Evolutionary conservation across 495 filamentous ascomycete species (phyloP), one percentile per base, ranked within the genome.

Genomic region (Lindgomyces ingoldianus): DNA sequence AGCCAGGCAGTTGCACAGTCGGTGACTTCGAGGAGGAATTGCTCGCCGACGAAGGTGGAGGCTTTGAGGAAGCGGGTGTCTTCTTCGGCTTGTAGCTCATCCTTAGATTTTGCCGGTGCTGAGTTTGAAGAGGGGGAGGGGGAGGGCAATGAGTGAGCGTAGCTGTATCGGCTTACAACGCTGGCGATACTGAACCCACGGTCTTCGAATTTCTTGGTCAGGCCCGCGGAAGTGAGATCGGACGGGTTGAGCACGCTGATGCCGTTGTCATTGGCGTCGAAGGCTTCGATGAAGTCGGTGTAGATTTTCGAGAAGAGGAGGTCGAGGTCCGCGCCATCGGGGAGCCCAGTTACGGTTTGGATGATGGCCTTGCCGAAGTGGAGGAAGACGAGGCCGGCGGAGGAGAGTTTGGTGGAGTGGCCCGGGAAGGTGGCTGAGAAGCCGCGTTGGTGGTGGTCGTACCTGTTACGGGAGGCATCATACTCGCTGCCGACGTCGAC

Each of bases 261-360:
- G 64, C 94, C 94, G 76, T 98, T 98, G 79, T 98, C 94, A 74
- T 98, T 93, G 58, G 92, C 94, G 77, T 98, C 94, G 42, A 98
- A 85, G 18, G 94, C 91, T 77, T 98, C 94, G 76, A 98, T 85
- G 76, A 98, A 96, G 71, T 89, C 88, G 49, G 85, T 86, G 81
- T 98, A 98, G 24, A 98, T 74, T 79, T 98, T 97, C 71, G 85
- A 80, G 81, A 86, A 96, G 26, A 98, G 77, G 24, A 95, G 73
- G 25, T 80, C 79, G 26, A 93, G 87, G 68, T 90, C 85, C 36
- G 82, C 78, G 68, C 83, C 82, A 30, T 89, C 84, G 62, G 83
- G 73, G 26, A 89, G 75, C 16, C 81, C 80, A 22, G 93, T 84
- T 39, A 85, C 80, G 56, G 87, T 82, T 18, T 87, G 83, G 70